Evolutionary conservation across 805 yeast genomes (phyloP).

Genomic region (Ogataea paraovalis): DNA sequence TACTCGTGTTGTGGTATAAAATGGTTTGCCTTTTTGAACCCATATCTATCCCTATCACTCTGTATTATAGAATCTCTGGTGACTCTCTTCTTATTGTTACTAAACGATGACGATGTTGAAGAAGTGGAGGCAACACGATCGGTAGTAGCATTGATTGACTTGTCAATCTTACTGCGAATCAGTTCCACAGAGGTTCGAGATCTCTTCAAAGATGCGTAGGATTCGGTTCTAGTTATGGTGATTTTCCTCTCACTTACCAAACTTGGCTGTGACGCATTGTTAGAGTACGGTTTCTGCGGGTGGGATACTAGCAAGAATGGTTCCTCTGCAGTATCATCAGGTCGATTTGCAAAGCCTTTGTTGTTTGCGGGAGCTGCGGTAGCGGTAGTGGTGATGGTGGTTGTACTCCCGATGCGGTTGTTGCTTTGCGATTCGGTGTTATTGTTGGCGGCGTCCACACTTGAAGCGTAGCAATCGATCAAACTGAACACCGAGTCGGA

Average conservation of each 20-base stretch:
- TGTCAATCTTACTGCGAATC: constrained; percentile 20
- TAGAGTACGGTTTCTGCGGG: background rate
- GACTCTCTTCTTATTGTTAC: background rate
- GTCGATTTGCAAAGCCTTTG: background rate
- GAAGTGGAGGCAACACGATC: constrained; percentile 1
- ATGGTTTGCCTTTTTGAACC: constrained; percentile 68
- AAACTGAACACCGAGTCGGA: constrained; percentile 20
- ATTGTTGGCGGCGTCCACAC: constrained; percentile 1
- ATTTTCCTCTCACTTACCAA: background rate
- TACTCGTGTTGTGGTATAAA: constrained; percentile 53
- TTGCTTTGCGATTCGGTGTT: background rate
- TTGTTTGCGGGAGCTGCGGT: too few relatives aligned
- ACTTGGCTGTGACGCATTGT: background rate
- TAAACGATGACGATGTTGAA: background rate
- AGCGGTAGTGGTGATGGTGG: too few relatives aligned
- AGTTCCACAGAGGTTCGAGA: constrained; percentile 23
- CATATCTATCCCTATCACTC: constrained; percentile 68
- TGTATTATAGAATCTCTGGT: constrained; percentile 14
- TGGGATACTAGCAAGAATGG: constrained; percentile 15
- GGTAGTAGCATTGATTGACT: constrained; percentile 11
- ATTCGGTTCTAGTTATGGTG: constrained; percentile 21
- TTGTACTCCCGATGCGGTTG: too few relatives aligned
- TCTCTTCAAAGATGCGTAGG: constrained; percentile 19
- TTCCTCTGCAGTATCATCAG: constrained; percentile 4
- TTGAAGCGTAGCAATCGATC: constrained; percentile 18